Percentiles rank a stretch among this genome's conserved stretches.
Evolutionary conservation across 768 basidiomycete genomes (phyloP).

Genomic region (Mycena belliarum): DNA sequence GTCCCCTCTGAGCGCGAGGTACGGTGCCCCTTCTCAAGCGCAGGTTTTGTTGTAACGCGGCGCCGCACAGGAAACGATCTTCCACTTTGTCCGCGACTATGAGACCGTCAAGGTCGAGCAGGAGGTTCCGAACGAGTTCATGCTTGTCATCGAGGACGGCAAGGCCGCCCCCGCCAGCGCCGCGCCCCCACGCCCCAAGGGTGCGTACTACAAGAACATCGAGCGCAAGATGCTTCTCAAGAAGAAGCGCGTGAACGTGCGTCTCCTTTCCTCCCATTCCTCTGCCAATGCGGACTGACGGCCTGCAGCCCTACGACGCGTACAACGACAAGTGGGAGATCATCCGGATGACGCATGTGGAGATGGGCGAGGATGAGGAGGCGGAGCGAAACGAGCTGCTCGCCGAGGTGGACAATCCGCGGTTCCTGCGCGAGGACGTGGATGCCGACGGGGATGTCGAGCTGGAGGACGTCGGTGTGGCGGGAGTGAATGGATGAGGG

Average conservation of each 20-base stretch:
- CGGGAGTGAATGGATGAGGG: slow-evolving; percentile 36
- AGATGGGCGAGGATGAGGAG: slow-evolving; percentile 73
- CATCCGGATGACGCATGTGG: slow-evolving; percentile 69
- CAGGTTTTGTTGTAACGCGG: not conserved
- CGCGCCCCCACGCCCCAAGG: slow-evolving; percentile 62
- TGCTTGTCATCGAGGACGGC: slow-evolving; percentile 71
- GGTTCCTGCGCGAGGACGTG: slow-evolving; percentile 52
- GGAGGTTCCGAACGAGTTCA: slow-evolving; percentile 82
- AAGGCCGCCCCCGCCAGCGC: slow-evolving; percentile 47
- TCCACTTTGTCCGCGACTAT: slow-evolving; percentile 81
- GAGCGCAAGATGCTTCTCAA: slow-evolving; percentile 87
- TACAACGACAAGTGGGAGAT: slow-evolving; percentile 84
- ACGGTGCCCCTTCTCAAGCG: not conserved
- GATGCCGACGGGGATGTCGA: slow-evolving; percentile 71
- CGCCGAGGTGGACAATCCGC: slow-evolving; percentile 76
- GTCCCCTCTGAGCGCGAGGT: slow-evolving; percentile 60
- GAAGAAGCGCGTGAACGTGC: slow-evolving; percentile 79
- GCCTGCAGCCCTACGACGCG: slow-evolving; percentile 57
- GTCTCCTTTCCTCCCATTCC: slow-evolving; percentile 19
- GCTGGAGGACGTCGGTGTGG: slow-evolving; percentile 30
- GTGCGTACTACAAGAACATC: slow-evolving; percentile 88
- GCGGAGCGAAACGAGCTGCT: slow-evolving; percentile 78
- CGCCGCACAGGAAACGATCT: slow-evolving; percentile 62
- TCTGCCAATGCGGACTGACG: not conserved
- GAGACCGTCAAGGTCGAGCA: slow-evolving; percentile 87